Base-by-base conservation (phyloP, 2,329 filamentous ascomycete genomes). In the Colletotrichum sp. region DNA sequence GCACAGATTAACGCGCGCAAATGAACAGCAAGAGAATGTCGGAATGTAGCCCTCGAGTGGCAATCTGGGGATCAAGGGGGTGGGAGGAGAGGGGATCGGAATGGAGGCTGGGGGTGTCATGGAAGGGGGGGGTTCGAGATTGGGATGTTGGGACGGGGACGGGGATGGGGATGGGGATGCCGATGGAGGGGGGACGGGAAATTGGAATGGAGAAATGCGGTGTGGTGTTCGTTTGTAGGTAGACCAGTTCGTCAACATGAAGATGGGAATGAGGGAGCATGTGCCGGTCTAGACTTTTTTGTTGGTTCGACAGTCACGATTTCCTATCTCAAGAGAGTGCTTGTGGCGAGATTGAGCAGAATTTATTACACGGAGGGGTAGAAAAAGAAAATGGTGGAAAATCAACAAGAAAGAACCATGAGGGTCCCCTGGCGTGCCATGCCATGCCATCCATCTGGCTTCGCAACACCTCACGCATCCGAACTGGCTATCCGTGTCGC, bases 401-500 rank as follows among this genome's bases (percentile, higher is more conserved):
- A 77, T 52, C 29, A 66, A 72, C 22, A 66, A 72, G 63, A 68
- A 76, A 75, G 71, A 72, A 65, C 36, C 11, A n/a, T 39, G 30
- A 32, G 39, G 39, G 19, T 44, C 39, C 39, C 39, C 39, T 44
- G 39, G n/a, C 9, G 39, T 44, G 39, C 39, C 39, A 9, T n/a
- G 16, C 39, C 39, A 11, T 44, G 19, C 39, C 39, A 44, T n/a
- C 19, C 39, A 44, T 44, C 39, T n/a, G 39, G 19, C 39, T n/a
- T 44, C 19, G 39, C 19, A 44, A 44, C 39, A 12, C 39, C 39
- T 44, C 39, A 44, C 39, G 8, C 39, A 44, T 44, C 19, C 39
- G 39, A 44, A n/a, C 8, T 44, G 19, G 39, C 39, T 11, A 44
- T 44, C 39, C 19, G 39, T n/a, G 39, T 44, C 39, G 39, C 19